phyloP scores from a whole-genome alignment of 192 early-diverging fungal genomes.

The Coemansia biformis region DNA sequence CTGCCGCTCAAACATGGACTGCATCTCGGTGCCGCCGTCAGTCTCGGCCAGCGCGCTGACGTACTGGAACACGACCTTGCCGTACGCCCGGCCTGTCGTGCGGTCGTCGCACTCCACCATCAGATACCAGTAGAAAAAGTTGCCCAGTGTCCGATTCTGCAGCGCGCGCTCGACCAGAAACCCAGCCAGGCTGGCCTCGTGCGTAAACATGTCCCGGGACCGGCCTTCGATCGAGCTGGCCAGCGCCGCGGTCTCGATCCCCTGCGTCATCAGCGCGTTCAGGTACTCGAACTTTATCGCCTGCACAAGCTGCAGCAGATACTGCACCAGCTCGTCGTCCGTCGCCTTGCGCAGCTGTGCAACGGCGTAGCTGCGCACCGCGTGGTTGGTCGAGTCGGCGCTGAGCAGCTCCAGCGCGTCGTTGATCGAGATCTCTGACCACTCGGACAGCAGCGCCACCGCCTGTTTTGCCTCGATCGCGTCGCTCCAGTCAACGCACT shows the following conservation, averaged over 20 bases:
- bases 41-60: constrained; percentile 59
- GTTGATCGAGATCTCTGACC: constrained; percentile 91
- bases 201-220: constrained; percentile 35
- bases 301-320: constrained; percentile 95
- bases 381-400: constrained; percentile 72
- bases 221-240: constrained; percentile 10
- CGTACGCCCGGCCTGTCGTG: constrained; percentile 77
- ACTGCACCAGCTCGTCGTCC: constrained; percentile 91
- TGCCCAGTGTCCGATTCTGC: constrained; percentile 80
- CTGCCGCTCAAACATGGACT: constrained; percentile 76
- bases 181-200: constrained; percentile 66
- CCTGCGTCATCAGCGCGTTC: constrained; percentile 22
- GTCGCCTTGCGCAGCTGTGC: constrained; percentile 83
- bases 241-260: constrained; percentile 20
- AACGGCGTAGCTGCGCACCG: constrained; percentile 86
- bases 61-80: constrained; percentile 78
- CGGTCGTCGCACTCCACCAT: constrained; percentile 95
- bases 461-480: constrained; percentile 88
- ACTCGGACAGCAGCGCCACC: constrained; percentile 74
- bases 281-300: constrained; percentile 93
- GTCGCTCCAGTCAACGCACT: constrained; percentile 94
- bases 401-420: constrained; percentile 95
- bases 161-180: constrained; percentile 89
- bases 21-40: constrained; percentile 55
- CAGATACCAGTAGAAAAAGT: constrained; percentile 95